These are phyloP conservation scores for Exophiala mesophila DNA, from an alignment of 2,329 filamentous ascomycete species.

Conservation along the genomic window DNA sequence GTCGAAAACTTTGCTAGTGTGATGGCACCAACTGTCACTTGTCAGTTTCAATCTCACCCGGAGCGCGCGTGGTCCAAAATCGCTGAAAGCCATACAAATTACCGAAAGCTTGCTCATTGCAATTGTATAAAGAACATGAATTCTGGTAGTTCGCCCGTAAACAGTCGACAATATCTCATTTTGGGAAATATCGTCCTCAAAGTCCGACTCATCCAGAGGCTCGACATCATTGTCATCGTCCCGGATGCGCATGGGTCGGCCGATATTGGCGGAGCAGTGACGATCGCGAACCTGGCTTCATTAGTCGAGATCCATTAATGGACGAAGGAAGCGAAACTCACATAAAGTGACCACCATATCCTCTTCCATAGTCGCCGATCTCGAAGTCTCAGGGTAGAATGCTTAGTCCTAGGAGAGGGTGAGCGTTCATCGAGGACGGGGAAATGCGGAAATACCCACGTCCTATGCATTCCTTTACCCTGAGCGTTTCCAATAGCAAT, in stretches of 20 bases:
- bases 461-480: slow-evolving; percentile 26
- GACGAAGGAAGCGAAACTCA: slow-evolving; percentile 18
- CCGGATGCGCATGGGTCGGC: slow-evolving; percentile 26
- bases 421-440: not conserved
- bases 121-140: slow-evolving; percentile 6
- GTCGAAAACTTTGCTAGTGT: slow-evolving; percentile 6
- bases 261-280: slow-evolving; percentile 25
- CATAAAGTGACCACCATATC: slow-evolving; percentile 23
- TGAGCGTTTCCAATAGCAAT: slow-evolving; percentile 26
- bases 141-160: slow-evolving; percentile 2
- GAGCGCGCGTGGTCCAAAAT: not conserved
- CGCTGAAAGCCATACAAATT: slow-evolving; percentile 3
- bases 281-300: slow-evolving; percentile 23
- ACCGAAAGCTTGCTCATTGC: slow-evolving; percentile 10
- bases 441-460: slow-evolving; percentile 17
- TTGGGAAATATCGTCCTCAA: slow-evolving; percentile 7
- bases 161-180: not conserved
- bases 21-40: slow-evolving; percentile 4
- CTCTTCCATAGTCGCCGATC: slow-evolving; percentile 15
- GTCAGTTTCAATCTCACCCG: not conserved
- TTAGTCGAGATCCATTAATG: not conserved
- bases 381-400: slow-evolving; percentile 14
- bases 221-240: slow-evolving; percentile 24
- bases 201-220: slow-evolving; percentile 18
- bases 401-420: slow-evolving; percentile 8